Evolutionary conservation across 495 filamentous ascomycete species (phyloP).

Genomic region (Amphirosellinia nigrospora): DNA sequence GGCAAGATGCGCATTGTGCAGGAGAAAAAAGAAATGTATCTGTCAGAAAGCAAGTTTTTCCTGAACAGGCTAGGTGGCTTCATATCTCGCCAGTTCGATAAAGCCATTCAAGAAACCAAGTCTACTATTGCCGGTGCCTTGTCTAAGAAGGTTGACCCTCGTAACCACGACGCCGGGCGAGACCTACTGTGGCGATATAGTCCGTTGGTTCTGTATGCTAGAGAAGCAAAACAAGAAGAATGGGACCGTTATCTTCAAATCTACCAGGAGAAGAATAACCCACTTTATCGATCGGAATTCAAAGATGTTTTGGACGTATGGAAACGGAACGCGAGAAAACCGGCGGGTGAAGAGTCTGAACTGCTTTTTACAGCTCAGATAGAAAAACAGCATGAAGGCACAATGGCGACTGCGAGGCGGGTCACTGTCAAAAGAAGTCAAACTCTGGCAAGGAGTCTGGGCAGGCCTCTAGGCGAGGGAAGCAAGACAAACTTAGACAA

Average conservation of each 20-base stretch:
- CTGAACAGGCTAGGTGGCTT: slow-evolving; percentile 78
- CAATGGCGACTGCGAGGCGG: slow-evolving; percentile 81
- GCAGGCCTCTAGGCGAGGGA: slow-evolving; percentile 68
- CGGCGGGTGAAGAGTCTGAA: slow-evolving; percentile 83
- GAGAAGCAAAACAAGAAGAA: slow-evolving; percentile 78
- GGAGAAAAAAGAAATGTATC: slow-evolving; percentile 89
- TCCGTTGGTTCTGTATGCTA: slow-evolving; percentile 81
- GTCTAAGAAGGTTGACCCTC: slow-evolving; percentile 59
- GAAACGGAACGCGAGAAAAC: slow-evolving; percentile 81
- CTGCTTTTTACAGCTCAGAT: slow-evolving; percentile 86
- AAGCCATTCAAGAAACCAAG: slow-evolving; percentile 69
- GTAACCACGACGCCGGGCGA: slow-evolving; percentile 58
- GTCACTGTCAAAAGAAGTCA: slow-evolving; percentile 88
- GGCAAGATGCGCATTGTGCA: slow-evolving; percentile 91
- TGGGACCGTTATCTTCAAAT: slow-evolving; percentile 80
- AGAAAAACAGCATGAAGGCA: slow-evolving; percentile 77
- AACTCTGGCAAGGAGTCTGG: slow-evolving; percentile 78
- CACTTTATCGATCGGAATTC: slow-evolving; percentile 83
- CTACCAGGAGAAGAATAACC: slow-evolving; percentile 77
- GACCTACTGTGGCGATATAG: slow-evolving; percentile 80
- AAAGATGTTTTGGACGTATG: slow-evolving; percentile 77
- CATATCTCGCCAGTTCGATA: slow-evolving; percentile 79
- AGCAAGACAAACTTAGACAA: slow-evolving; percentile 66
- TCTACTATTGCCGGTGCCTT: slow-evolving; percentile 59
- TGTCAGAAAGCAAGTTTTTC: slow-evolving; percentile 71